These are phyloP conservation scores for Tricholoma sp. DNA, from an alignment of 768 basidiomycete species.

Conservation along the genomic window DNA sequence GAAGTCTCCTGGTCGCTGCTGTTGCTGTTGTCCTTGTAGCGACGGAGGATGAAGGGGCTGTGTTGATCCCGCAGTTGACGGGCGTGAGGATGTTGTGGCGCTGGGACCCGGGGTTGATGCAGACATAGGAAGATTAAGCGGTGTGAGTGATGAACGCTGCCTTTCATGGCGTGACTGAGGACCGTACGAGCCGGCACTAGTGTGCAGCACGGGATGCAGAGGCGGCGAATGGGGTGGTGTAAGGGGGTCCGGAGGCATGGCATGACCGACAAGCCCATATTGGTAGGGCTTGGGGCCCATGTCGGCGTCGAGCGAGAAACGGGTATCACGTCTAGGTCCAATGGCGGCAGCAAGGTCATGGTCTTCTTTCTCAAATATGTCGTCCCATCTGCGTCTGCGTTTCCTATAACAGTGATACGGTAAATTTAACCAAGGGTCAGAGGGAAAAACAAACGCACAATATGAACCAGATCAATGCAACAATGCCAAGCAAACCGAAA, in stretches of 20 bases:
- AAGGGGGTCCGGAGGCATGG: conserved; percentile 23
- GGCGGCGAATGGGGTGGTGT: conserved; percentile 35
- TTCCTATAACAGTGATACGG: conserved; percentile 28
- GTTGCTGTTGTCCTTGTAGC: conserved; percentile 10
- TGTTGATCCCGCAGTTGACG: conserved; percentile 40
- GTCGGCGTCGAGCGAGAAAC: conserved; percentile 27
- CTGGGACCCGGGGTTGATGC: conserved; percentile 21
- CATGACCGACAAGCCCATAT: conserved; percentile 56
- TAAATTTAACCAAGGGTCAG: conserved; percentile 2
- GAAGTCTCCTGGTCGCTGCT: conserved; percentile 11
- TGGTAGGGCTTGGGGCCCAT: conserved; percentile 53
- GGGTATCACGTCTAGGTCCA: conserved; percentile 17
- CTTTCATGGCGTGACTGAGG: conserved; percentile 17
- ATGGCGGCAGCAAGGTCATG: conserved; percentile 19
- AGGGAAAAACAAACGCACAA: conserved; percentile 33
- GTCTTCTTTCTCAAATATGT: conserved; percentile 45
- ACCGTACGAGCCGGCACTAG: conserved; percentile 10
- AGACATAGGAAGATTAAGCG: conserved; percentile 21
- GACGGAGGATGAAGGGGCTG: conserved; percentile 25
- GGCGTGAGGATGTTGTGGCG: conserved; percentile 28
- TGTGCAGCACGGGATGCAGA: conserved; percentile 13
- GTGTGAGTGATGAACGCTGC: conserved; percentile 21
- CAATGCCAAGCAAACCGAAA: conserved; percentile 42
- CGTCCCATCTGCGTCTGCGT: conserved; percentile 43
- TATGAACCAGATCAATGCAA: conserved; percentile 43